Base-by-base conservation (phyloP, 2,329 filamentous ascomycete species). In the Mycosphaerelloides madeirae region DNA sequence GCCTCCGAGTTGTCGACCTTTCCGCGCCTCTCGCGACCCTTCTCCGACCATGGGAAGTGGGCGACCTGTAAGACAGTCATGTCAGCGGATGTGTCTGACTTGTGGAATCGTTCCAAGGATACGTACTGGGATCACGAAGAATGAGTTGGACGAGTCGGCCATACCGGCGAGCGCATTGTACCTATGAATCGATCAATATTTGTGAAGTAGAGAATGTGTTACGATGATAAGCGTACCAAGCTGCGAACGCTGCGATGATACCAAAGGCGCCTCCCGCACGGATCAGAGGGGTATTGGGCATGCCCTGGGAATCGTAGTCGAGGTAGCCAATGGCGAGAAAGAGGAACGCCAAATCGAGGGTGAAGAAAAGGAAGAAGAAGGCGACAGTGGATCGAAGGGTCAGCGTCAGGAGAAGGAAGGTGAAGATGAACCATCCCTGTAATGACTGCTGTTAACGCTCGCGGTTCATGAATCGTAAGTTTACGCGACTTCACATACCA, bases 1-100 rank as follows among this genome's bases (percentile, higher is more conserved):
- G 60, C 64, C 25, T 55, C 59, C 38, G 56, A 60, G 65, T 74
- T 74, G 63, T 72, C 64, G 35, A 68, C 64, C 58, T 68, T 68
- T 25, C 48, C 64, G 49, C 82, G 78, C 49, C 65, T 66, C 66
- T 81, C 76, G 51, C 78, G 79, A 41, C 80, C 85, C 70, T 84
- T 85, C 59, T 85, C 84, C 29, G 86, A 91, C 91, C 91, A 96
- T 42, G 90, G 91, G 77, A 96, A 94, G 76, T 95, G 89, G 59
- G 85, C 83, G 38, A 40, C 22, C 22, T 25, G 22, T 25, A 9
- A 25, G 22, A 9, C 6, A 9, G 9, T 25, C 6, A 25, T 25
- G 22, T 25, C 9, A 25, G 22, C 9, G 22, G 22, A 25, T 6
- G 22, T 9, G 9, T 25, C 22, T 5, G 6, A 25, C 5, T 25